Base-by-base conservation (phyloP, 176 grass and related monocot species). In the Tillandsia fasciculata region DNA sequence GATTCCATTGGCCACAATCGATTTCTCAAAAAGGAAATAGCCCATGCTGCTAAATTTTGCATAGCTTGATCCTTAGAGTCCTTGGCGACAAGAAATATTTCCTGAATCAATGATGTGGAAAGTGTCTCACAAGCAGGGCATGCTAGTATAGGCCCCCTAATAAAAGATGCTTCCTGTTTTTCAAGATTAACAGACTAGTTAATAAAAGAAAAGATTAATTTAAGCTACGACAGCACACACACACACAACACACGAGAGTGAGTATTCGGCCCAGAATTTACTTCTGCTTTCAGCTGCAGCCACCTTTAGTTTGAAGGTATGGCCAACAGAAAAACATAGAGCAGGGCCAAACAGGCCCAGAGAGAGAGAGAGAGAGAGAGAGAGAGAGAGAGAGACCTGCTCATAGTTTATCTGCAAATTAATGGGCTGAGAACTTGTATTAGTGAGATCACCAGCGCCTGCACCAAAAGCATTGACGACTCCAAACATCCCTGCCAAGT, bases 51-150 rank as follows among this genome's bases (percentile, higher is more conserved):
- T 82, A 80, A 85, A 73, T 81, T 79, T 81, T 64, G 69, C 77
- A 86, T 82, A 24, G 85, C 65, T 47, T 80, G 81, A 90, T 97
- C 86, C 71, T 83, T 78, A 63, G 76, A 77, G 42, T 87, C 82
- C 79, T 92, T 97, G 51, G 94, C 84, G 67, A 97, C 83, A 72
- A 97, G 79, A 90, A 90, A 90, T 58, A 92, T 87, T 85, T 90
- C 89, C 74, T 85, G 93, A 83, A 90, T 47, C 76, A 91, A 85
- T 70, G 83, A 73, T 20, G 76, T 87, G 67, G 83, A 83, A 48
- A 96, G 75, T 69, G 72, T 87, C 86, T 92, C 89, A 71, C 86
- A 69, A 74, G 71, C 50, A 85, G 82, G 82, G 82, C 83, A 87
- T 48, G 71, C 79, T 64, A 97, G 74, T 82, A 97, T 15, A 29